Evolutionary conservation across 2,329 filamentous ascomycete species (phyloP).

Genomic region (Penicillium sp.): DNA sequence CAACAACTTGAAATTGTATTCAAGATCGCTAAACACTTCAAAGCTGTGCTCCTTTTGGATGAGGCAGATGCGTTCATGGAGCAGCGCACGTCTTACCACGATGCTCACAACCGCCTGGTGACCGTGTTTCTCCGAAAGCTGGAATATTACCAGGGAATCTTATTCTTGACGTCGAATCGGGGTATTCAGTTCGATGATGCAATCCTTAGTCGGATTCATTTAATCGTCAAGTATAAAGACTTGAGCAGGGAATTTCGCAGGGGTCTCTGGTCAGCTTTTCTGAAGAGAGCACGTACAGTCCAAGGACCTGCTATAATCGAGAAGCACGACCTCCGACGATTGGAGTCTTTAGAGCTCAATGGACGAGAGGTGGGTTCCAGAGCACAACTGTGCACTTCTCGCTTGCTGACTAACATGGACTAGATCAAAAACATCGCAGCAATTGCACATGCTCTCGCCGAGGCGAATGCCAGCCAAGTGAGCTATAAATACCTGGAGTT

Average conservation of each 20-base stretch:
- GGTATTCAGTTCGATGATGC: slow-evolving; percentile 36
- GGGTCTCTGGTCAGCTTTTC: slow-evolving; percentile 32
- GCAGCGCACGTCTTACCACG: slow-evolving; percentile 20
- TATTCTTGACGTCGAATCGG: slow-evolving; percentile 42
- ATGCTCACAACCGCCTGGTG: slow-evolving; percentile 29
- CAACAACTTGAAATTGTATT: slow-evolving; percentile 24
- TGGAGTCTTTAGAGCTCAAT: slow-evolving; percentile 14
- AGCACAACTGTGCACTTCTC: neutral
- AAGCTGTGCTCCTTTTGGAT: slow-evolving; percentile 38
- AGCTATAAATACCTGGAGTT: slow-evolving; percentile 16
- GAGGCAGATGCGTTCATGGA: slow-evolving; percentile 41
- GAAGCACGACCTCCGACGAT: slow-evolving; percentile 6
- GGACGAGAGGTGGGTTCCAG: slow-evolving; percentile 16
- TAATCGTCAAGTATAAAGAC: slow-evolving; percentile 31
- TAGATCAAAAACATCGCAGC: slow-evolving; percentile 19
- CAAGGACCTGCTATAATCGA: slow-evolving; percentile 13
- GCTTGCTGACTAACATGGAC: slow-evolving; percentile 11
- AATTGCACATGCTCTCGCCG: slow-evolving; percentile 17
- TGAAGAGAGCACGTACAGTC: slow-evolving; percentile 16
- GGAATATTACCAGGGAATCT: slow-evolving; percentile 40
- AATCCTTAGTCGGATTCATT: slow-evolving; percentile 35
- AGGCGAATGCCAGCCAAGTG: slow-evolving; percentile 8
- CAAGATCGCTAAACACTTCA: slow-evolving; percentile 25
- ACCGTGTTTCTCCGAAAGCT: slow-evolving; percentile 39
- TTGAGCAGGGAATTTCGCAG: slow-evolving; percentile 24